Base-by-base conservation (phyloP, 2,329 filamentous ascomycete genomes). In the Fusarium abutilonis region DNA sequence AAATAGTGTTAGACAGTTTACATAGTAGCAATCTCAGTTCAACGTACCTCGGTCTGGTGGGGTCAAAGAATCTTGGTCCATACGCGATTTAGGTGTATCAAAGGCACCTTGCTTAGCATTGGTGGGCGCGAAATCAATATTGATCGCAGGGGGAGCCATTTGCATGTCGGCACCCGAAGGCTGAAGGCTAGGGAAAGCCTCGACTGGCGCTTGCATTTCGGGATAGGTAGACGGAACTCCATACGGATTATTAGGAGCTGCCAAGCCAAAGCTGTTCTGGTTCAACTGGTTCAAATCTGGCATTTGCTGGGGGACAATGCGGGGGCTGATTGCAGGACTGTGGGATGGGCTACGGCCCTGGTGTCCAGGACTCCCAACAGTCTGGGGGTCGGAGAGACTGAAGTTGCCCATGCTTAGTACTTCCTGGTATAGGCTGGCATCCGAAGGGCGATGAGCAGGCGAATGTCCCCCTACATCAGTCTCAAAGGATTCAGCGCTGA, bases 101-200 rank as follows among this genome's bases (percentile, higher is more conserved):
- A 76, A 77, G 29, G 65, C 50, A 31, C 64, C 69, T 26, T 66
- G 68, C 57, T 74, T 76, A 31, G 55, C 84, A 80, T 48, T 90
- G 86, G 88, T 88, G 21, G 93, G 93, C 14, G 93, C 93, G 75
- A 92, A 93, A 73, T 97, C 91, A 68, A 97, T 95, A 72, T 95
- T 96, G 76, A 97, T 97, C 47, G 93, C 91, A 0, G 93, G 93
- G n/a, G 93, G 91, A 4, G 89, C 90, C 89, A 96, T 95, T 66
- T 90, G 87, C 73, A 91, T 84, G 54, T 93, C 90, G 28, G 77
- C 74, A 21, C 77, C 77, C n/a, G 75, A 74, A 21, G 80, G 78
- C 52, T 80, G 78, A 15, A 86, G 74, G 28, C 78, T 74, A 6
- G 84, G 82, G 66, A 87, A 88, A 8, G 83, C 78, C 66, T 87